These are phyloP conservation scores for Fraxinus velutina DNA, from an alignment of 305 asterid species.

Conservation along the genomic window DNA sequence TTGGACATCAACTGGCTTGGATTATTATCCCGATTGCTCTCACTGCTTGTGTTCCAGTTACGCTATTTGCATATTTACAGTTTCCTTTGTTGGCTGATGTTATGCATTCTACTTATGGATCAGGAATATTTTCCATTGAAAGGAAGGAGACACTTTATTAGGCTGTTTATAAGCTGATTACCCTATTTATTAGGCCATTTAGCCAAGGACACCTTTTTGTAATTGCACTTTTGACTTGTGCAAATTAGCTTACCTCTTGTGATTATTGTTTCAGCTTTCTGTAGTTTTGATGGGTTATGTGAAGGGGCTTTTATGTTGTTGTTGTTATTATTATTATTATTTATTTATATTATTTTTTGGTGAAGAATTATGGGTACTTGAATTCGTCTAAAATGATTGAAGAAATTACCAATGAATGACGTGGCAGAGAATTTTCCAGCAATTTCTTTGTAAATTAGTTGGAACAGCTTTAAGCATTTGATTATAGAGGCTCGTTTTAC, in stretches of 20 bases:
- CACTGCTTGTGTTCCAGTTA: slow-evolving; percentile 29
- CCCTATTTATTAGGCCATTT: no score
- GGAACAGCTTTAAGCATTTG: no score
- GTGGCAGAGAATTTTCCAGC: not conserved
- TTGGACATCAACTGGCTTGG: slow-evolving; percentile 24
- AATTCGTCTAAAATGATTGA: not conserved
- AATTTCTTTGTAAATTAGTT: no score
- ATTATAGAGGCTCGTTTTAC: no score
- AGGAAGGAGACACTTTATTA: slow-evolving; percentile 8
- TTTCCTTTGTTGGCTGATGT: slow-evolving; percentile 34
- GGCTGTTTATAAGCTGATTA: not conserved
- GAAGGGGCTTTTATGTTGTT: no score
- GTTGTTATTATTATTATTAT: no score
- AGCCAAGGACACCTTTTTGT: not conserved
- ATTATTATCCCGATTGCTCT: slow-evolving; percentile 25
- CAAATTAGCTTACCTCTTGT: not conserved
- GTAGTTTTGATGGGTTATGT: not conserved
- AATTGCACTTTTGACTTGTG: not conserved
- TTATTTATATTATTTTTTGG: no score
- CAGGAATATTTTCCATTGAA: slow-evolving; percentile 25
- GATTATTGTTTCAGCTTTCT: not conserved
- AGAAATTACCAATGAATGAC: no score
- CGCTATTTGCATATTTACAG: slow-evolving; percentile 30
- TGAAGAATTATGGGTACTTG: not conserved
- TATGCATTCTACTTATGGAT: slow-evolving; percentile 29